Percentiles rank a stretch among this genome's conserved stretches.
phyloP scores from a whole-genome alignment of 2,329 filamentous ascomycete species.

The Alternaria rosae region DNA sequence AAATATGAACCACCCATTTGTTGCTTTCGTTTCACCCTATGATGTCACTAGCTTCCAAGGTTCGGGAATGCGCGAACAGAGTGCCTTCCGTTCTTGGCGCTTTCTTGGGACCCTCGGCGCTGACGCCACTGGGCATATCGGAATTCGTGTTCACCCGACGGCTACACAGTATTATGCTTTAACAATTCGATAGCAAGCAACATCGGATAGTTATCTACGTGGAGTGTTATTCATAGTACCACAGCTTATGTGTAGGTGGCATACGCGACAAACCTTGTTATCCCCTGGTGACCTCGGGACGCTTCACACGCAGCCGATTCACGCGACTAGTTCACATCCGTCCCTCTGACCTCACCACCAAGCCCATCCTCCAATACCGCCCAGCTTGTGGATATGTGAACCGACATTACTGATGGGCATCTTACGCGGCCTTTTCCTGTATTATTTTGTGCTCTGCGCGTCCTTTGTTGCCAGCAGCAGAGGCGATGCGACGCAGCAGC shows the following conservation, averaged over 20 bases:
- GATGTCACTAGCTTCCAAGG: constrained; percentile 15
- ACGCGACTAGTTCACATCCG: not conserved
- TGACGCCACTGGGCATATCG: constrained; percentile 9
- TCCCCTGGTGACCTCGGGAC: not conserved
- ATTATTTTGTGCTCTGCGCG: constrained; percentile 25
- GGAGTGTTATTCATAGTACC: not conserved
- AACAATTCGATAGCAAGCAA: not conserved
- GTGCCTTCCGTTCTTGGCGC: constrained; percentile 10
- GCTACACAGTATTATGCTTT: not conserved
- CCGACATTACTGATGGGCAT: constrained; percentile 26
- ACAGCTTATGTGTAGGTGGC: not conserved
- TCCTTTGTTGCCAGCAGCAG: constrained; percentile 11
- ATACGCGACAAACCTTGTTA: not conserved
- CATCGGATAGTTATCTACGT: not conserved
- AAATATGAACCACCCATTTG: constrained; percentile 4
- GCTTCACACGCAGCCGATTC: constrained; percentile 2
- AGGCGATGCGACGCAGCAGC: constrained; percentile 32
- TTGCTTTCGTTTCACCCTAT: constrained; percentile 1
- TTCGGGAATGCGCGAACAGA: not conserved
- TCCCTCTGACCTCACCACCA: constrained; percentile 32
- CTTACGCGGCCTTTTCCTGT: constrained; percentile 31
- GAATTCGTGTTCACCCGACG: not conserved
- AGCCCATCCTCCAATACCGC: constrained; percentile 1
- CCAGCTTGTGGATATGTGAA: constrained; percentile 40
- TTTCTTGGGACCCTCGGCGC: constrained; percentile 4